Base-by-base conservation (phyloP, 306 rosid genomes). In the Sphenostylis stenocarpa region DNA sequence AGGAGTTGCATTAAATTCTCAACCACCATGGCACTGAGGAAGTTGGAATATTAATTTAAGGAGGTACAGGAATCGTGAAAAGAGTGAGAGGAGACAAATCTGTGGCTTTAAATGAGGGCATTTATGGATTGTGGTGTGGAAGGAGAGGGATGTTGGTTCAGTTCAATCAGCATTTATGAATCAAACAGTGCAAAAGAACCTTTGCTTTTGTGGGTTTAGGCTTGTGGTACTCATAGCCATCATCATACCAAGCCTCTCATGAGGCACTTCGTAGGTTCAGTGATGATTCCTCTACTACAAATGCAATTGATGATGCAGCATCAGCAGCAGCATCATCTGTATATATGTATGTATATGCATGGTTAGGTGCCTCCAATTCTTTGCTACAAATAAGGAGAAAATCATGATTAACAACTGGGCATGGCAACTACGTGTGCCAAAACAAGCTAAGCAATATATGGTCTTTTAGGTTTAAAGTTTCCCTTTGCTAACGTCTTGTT, bases 91-190 rank as follows among this genome's bases (percentile, higher is more conserved):
- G 93, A 83, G 88, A 89, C 89, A 90, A 92, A 90, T 86, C 86
- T 85, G 88, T 84, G 67, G 86, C 83, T 87, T 85, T 90, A 79
- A 94, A 86, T 90, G 92, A 73, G 77, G 4, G 88, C 88, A 94
- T 86, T 91, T 79, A 86, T 86, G 83, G 85, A 47, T 66, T 82
- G 81, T 88, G 84, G 89, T 57, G 88, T 76, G 68, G 85, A 76
- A 68, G 44, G 84, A 52, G 80, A 85, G 86, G 88, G 93, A 89
- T 91, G 95, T 90, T 91, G 91, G 96, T 85, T 89, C 86, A 90
- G 91, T 94, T 91, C 89, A 77, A 87, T 88, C 88, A 81, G 87
- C 98, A 94, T 84, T 94, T 81, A 94, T 87, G 84, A 45, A 60
- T 82, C 81, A 77, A 87, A 77, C 82, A 82, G 78, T 72, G 52